Evolutionary conservation across 441 rosid genomes (phyloP), one percentile per base, ranked within the genome.

Genomic region (Capsella rubella): DNA sequence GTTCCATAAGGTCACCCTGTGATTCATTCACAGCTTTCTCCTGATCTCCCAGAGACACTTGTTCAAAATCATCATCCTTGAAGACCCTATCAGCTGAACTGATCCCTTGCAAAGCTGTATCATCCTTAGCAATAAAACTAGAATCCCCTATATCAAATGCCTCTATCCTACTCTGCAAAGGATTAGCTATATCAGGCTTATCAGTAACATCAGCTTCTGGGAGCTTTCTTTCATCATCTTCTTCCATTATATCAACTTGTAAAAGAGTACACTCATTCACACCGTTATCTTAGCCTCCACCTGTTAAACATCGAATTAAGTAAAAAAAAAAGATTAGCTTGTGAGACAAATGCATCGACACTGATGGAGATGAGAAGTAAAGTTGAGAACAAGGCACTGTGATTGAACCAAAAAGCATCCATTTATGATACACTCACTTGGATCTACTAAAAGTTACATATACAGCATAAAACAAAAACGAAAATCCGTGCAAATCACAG

Each of bases 31-130:
- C 76, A 74, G 69, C 57, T 78, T 79, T 87, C 9, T 86, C 91
- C 74, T 90, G 97, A 82, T 89, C 94, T 81, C 82, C 86, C 49
- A 91, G 82, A 71, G 90, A 91, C 15, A 95, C 95, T 59, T 84
- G 97, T 81, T 91, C 98, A 81, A 95, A 91, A 75, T 89, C 90
- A 27, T 81, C 97, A 65, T 89, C 97, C 13, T 87, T 90, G 54
- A 67, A 83, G 43, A 61, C 80, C 47, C 80, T 54, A 70, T 74
- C 72, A 53, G 64, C 74, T 73, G 89, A 79, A 78, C 43, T 76
- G 34, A 49, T 69, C 70, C 64, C 87, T 46, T 80, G 74, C 66
- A 51, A 71, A 54, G 50, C 72, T 10, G 75, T 39, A 62, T 77
- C 81, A 18, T 79, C 77, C 43, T 70, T 75, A 40, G 75, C 60